A percentile compares a stretch with the other conserved stretches of the same genome.
These are phyloP conservation scores for Solanum megistacrolobum DNA, from an alignment of 257 asterid genomes.

Conservation along the genomic window DNA sequence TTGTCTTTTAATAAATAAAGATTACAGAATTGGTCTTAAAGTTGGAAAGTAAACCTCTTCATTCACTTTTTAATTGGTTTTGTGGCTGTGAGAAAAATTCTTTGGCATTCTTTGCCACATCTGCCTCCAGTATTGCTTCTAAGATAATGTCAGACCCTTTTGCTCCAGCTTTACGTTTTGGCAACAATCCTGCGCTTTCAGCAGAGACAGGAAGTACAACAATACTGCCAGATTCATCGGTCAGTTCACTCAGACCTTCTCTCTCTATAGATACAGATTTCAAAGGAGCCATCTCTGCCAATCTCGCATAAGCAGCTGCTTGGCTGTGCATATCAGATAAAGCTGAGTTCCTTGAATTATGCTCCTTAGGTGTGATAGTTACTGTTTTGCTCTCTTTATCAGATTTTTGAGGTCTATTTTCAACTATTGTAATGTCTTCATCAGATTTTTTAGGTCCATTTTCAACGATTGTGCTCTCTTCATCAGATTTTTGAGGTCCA, in stretches of 20 bases:
- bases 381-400: slow-evolving; percentile 20
- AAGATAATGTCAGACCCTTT: slow-evolving; percentile 72
- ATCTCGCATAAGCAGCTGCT: slow-evolving; percentile 51
- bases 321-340: slow-evolving; percentile 48
- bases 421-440: slow-evolving; percentile 19
- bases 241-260: slow-evolving; percentile 57
- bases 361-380: slow-evolving; percentile 35
- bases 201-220: slow-evolving; percentile 84
- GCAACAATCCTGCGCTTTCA: slow-evolving; percentile 70
- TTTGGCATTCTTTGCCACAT: slow-evolving; percentile 76
- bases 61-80: slow-evolving; percentile 28
- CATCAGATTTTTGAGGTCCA: slow-evolving; percentile 3
- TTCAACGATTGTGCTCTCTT: slow-evolving; percentile 21
- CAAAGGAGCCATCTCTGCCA: slow-evolving; percentile 41
- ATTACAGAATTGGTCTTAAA: neutral
- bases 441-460: slow-evolving; percentile 1
- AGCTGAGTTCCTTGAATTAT: slow-evolving; percentile 17
- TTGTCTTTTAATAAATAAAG: neutral
- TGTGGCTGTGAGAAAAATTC: slow-evolving; percentile 47
- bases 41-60: slow-evolving; percentile 3
- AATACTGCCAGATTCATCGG: slow-evolving; percentile 72
- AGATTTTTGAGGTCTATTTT: slow-evolving; percentile 24
- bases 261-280: slow-evolving; percentile 21
- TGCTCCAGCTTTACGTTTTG: slow-evolving; percentile 41
- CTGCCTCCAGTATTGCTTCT: slow-evolving; percentile 83